Percentiles rank a stretch among this genome's conserved stretches.
Conservation (phyloP, 1,139 yeast species). For the Hemisphaericaspora lyxosophila region DNA sequence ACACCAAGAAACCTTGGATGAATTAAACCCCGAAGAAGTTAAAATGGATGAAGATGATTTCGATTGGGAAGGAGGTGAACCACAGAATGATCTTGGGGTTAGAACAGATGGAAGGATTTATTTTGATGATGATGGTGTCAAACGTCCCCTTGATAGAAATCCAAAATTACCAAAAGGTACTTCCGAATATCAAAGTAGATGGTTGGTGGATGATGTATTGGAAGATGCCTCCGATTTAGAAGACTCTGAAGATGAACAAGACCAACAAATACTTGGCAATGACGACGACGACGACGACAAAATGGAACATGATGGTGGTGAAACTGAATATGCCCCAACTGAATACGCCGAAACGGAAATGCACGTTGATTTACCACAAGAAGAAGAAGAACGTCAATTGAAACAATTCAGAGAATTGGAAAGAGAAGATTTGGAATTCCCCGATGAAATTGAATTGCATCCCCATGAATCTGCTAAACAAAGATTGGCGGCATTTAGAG, state of each 20-base stretch:
- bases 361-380: conserved; percentile 74
- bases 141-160: conserved; percentile 27
- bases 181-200: conserved; percentile 90
- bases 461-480: conserved; percentile 78
- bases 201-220: conserved; percentile 69
- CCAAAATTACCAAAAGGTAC: conserved; percentile 77
- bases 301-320: conserved; percentile 41
- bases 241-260: conserved; percentile 33
- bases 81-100: conserved; percentile 47
- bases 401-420: conserved; percentile 66
- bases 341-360: conserved; percentile 56
- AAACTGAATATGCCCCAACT: conserved; percentile 39
- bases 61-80: conserved; percentile 29
- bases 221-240: conserved; percentile 52
- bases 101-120: conserved; percentile 72
- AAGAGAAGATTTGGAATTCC: conserved; percentile 86
- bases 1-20: conserved; percentile 69
- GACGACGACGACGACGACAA: conserved; percentile 27
- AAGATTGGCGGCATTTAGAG: conserved; percentile 75
- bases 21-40: conserved; percentile 58
- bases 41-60: conserved; percentile 53
- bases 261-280: conserved; percentile 21
- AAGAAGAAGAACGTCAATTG: conserved; percentile 81
- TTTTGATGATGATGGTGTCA: conserved; percentile 44
- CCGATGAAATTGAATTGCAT: conserved; percentile 87